phyloP scores from a whole-genome alignment of 2,329 filamentous ascomycete species.

The Sclerotinia glacialis region DNA sequence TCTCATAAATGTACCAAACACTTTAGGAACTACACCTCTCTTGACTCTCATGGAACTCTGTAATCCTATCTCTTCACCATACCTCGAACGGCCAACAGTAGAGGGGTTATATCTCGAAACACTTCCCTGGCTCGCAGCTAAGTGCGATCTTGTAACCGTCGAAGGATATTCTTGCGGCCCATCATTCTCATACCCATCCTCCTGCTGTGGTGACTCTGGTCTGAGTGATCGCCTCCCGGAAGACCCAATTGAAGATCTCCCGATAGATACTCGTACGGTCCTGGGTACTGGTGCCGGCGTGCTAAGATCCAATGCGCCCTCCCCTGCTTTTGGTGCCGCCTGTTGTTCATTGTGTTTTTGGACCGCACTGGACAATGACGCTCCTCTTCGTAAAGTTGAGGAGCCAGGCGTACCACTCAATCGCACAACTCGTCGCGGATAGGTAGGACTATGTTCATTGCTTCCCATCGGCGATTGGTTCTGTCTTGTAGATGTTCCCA shows the following conservation, averaged over 20 bases:
- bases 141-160: conserved; percentile 49
- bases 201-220: conserved; percentile 30
- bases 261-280: conserved; percentile 36
- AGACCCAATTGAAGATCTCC: conserved; percentile 34
- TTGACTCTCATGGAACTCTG: conserved; percentile 77
- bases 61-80: conserved; percentile 61
- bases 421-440: conserved; percentile 36
- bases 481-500: conserved; percentile 18
- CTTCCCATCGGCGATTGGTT: conserved; percentile 24
- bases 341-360: conserved; percentile 30
- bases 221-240: conserved; percentile 33
- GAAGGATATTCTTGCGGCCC: conserved; percentile 41
- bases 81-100: conserved; percentile 49
- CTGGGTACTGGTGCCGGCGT: conserved; percentile 37
- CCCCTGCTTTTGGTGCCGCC: conserved; percentile 27
- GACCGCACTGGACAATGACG: conserved; percentile 35
- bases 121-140: conserved; percentile 50
- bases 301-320: conserved; percentile 36
- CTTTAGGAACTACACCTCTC: conserved; percentile 60
- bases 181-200: conserved; percentile 30
- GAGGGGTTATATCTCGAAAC: conserved; percentile 51
- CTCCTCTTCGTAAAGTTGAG: conserved; percentile 32
- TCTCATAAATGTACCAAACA: conserved; percentile 73
- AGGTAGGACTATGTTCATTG: conserved; percentile 33
- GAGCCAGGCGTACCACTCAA: conserved; percentile 38